Conservation (phyloP, 805 yeast genomes). For the Teunomyces kruisii region DNA sequence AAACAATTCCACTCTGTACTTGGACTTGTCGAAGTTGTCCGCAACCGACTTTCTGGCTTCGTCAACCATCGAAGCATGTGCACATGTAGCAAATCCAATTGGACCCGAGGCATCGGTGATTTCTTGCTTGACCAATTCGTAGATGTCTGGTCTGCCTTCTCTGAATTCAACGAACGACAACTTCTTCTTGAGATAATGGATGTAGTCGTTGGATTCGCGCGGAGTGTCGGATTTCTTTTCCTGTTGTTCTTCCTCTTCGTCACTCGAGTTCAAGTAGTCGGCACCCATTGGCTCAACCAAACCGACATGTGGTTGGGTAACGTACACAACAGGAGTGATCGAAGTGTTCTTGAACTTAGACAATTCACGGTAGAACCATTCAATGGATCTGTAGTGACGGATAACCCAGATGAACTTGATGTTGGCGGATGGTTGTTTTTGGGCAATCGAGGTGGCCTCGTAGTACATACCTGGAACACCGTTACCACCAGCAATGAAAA, state of each 20-base stretch:
- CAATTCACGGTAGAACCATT: constrained; percentile 41
- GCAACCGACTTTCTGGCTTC: constrained; percentile 28
- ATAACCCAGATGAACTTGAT: constrained; percentile 40
- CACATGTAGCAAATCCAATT: constrained; percentile 50
- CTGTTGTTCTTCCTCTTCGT: constrained; percentile 14
- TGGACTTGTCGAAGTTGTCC: constrained; percentile 22
- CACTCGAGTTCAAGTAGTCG: constrained; percentile 4
- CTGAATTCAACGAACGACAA: constrained; percentile 42
- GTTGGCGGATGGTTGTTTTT: constrained; percentile 8
- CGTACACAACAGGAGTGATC: constrained; percentile 41
- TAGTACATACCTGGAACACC: constrained; percentile 42
- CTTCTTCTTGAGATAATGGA: constrained; percentile 15
- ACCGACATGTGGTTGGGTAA: constrained; percentile 33
- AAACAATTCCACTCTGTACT: constrained; percentile 34
- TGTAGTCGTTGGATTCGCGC: constrained; percentile 12
- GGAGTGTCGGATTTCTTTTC: constrained; percentile 9
- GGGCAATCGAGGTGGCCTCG: constrained; percentile 28
- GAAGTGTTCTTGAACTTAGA: constrained; percentile 28
- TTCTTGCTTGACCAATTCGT: constrained; percentile 34
- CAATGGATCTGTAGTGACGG: constrained; percentile 38
- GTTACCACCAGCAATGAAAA: constrained; percentile 39
- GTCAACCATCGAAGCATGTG: constrained; percentile 45
- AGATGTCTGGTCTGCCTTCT: constrained; percentile 44
- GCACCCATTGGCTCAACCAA: constrained; percentile 13
- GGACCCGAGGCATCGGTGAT: constrained; percentile 37